A percentile compares a stretch with the other conserved stretches of the same genome.
These are phyloP conservation scores for Chrysopogon serrulatus DNA, from an alignment of 176 grass and related monocot species.

Conservation along the genomic window DNA sequence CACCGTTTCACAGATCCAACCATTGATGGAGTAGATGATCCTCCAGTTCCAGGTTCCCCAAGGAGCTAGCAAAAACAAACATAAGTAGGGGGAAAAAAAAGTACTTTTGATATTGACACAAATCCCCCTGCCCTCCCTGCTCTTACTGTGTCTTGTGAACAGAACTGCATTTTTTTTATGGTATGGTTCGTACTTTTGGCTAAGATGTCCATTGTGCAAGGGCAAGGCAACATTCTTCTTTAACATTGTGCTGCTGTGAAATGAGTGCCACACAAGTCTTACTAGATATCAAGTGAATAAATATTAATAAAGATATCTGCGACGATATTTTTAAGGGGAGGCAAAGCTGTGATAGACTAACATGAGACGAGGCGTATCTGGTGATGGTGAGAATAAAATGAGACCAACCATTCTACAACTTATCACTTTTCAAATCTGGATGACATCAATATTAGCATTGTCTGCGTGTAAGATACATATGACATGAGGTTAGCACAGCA, in stretches of 20 bases:
- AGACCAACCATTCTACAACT: neutral
- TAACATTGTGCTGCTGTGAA: neutral
- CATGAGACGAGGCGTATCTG: neutral
- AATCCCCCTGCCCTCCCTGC: neutral
- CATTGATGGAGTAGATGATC: conserved; percentile 95
- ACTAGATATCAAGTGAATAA: neutral
- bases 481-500: conserved; percentile 24
- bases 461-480: neutral
- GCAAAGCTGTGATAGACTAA: neutral
- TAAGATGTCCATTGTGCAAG: neutral
- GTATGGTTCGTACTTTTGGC: neutral
- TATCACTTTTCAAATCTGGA: neutral
- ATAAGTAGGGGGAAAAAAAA: conserved; percentile 14
- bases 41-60: conserved; percentile 90
- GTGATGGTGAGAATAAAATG: conserved; percentile 4
- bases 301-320: neutral
- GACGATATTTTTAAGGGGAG: neutral
- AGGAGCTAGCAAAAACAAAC: conserved; percentile 49
- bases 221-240: neutral
- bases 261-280: neutral
- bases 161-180: neutral
- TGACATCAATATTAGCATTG: neutral
- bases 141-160: neutral
- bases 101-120: neutral
- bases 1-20: conserved; percentile 89